Evolutionary conservation across 345 rosid genomes (phyloP).

Genomic region (thale cress (Arabidopsis thaliana)): DNA sequence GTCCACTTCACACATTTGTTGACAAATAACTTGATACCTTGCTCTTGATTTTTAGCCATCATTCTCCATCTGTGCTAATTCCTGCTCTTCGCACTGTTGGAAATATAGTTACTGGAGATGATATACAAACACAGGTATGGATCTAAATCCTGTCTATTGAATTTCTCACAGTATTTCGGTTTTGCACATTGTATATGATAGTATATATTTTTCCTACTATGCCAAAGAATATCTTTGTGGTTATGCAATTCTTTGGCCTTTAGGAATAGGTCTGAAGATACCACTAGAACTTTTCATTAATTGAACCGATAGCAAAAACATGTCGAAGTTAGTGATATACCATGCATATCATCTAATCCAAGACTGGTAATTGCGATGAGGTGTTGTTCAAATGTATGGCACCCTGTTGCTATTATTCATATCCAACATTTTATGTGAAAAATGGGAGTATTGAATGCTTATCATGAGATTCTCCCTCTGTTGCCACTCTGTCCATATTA

Average conservation of each 20-base stretch:
- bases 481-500: slow-evolving; percentile 7
- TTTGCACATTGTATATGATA: neutral
- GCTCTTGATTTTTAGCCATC: slow-evolving; percentile 55
- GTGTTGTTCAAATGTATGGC: neutral
- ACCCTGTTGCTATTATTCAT: neutral
- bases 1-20: neutral
- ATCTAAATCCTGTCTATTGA: neutral
- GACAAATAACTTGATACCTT: slow-evolving; percentile 7
- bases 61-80: slow-evolving; percentile 83
- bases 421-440: neutral
- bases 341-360: neutral
- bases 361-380: neutral
- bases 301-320: slow-evolving; percentile 5
- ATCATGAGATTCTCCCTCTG: slow-evolving; percentile 6
- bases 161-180: neutral
- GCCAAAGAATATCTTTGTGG: too few relatives aligned
- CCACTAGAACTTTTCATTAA: neutral
- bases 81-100: slow-evolving; percentile 95
- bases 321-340: slow-evolving; percentile 1
- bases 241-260: neutral
- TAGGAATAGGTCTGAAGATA: neutral
- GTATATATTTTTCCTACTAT: too few relatives aligned
- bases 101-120: slow-evolving; percentile 94
- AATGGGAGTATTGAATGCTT: slow-evolving; percentile 3
- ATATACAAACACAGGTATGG: slow-evolving; percentile 74